Evolutionary conservation across 441 rosid genomes (phyloP), one percentile per base, ranked within the genome.

Genomic region (Gossypium schwendimanii): DNA sequence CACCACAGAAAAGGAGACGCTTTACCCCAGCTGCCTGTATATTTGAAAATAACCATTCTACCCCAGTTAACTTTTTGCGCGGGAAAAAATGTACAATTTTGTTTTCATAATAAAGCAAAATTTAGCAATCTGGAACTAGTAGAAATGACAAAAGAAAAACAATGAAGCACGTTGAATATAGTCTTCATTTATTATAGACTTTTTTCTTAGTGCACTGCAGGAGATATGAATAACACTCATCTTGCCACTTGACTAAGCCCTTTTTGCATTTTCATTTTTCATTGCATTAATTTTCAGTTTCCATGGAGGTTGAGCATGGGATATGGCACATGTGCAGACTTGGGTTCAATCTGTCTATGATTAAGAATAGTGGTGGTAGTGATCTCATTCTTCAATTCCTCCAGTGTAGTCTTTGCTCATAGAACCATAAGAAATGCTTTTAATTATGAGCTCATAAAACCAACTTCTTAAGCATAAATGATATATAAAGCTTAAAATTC

Each of bases 1-100:
- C 98, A 28, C 98, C 98, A 79, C 98, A 91, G 73, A 94, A 91
- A 75, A 94, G 97, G 76, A 94, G 94, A 80, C 96, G 93, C 78
- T 94, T 94, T 47, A 94, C 96, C 44, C 98, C 95, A 5, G 97
- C 91, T 63, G 96, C 86, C 98, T 94, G 84, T 77, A 64, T 14
- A 47, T 79, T 57, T 2, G 63, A 72, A 24, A 77, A 72, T 61
- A 20, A 59, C 3, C 64, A 31, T 36, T 49, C 60, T 15, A 45
- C 24, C 67, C 28, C 63, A 15, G 21, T 59, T n/a, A 73, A 73
- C 26, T 45, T 74, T 28, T 69, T 73, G 3, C 28, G 72, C 23
- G 21, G 45, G 4, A 33, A 68, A 10, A 11, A 31, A 55, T 2
- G 0, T 39, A 14, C 21, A 39, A 39, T 33, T 70, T 18, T 7